These are phyloP conservation scores for Aspergillus alliaceus DNA, from an alignment of 2,329 filamentous ascomycete species.

Conservation along the genomic window DNA sequence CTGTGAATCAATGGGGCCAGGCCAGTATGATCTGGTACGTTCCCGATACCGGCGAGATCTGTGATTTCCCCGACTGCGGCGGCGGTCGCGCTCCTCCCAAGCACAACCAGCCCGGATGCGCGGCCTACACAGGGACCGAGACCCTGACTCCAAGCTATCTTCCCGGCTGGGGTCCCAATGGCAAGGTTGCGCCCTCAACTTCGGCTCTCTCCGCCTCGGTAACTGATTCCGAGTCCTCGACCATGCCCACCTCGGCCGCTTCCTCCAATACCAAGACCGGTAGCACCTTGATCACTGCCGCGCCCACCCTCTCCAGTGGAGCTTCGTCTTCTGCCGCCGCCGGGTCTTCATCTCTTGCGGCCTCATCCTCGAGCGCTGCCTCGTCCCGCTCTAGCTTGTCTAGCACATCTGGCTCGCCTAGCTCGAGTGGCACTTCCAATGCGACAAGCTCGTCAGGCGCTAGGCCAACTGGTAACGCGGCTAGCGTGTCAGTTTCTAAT, in stretches of 20 bases:
- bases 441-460: neutral
- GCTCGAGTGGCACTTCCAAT: neutral
- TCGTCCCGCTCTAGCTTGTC: neutral
- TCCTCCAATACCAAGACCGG: neutral
- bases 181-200: neutral
- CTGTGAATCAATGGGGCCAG: conserved; percentile 25
- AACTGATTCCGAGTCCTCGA: neutral
- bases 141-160: neutral
- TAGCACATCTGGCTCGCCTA: neutral
- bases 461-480: neutral
- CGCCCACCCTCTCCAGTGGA: neutral
- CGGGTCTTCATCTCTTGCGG: neutral
- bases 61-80: conserved; percentile 65
- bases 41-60: conserved; percentile 64
- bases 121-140: conserved; percentile 24
- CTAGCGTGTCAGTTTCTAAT: neutral
- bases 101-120: conserved; percentile 62
- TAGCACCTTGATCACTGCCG: neutral
- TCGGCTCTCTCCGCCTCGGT: neutral
- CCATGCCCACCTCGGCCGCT: neutral
- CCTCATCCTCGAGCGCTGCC: neutral
- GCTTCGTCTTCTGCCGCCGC: neutral
- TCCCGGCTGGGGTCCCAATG: neutral
- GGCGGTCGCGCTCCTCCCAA: conserved; percentile 66
- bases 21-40: conserved; percentile 54